Evolutionary conservation across 2,329 filamentous ascomycete species (phyloP).

Genomic region (Colletotrichum siamense): DNA sequence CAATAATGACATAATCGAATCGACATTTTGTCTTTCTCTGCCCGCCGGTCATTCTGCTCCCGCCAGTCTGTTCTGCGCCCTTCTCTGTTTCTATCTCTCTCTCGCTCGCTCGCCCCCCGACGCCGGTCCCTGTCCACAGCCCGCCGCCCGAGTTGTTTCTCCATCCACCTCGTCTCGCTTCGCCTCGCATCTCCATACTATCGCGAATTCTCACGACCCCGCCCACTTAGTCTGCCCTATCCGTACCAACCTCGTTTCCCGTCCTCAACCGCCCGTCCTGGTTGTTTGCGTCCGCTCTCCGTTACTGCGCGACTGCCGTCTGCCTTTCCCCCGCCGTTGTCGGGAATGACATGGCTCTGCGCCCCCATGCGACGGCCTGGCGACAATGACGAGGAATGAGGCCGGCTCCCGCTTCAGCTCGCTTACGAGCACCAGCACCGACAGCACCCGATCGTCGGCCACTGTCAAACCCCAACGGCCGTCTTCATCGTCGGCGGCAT

Average conservation of each 20-base stretch:
- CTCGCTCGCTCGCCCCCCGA: not conserved
- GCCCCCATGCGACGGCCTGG: constrained; percentile 33
- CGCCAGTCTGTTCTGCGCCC: not conserved
- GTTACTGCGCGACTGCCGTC: not conserved
- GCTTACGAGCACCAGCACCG: constrained; percentile 67
- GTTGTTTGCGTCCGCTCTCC: not conserved
- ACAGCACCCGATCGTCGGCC: constrained; percentile 70
- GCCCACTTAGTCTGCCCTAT: not conserved
- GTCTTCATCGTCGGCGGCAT: constrained; percentile 24
- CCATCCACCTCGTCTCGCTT: not conserved
- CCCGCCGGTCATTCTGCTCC: not conserved
- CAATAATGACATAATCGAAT: constrained; percentile 6
- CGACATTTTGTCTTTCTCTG: not conserved
- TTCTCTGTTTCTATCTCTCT: not conserved
- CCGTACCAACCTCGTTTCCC: not conserved
- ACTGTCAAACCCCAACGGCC: constrained; percentile 61
- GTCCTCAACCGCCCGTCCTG: not conserved
- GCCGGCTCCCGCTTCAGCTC: constrained; percentile 69
- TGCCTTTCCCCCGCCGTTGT: not conserved
- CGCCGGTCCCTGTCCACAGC: not conserved
- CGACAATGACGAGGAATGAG: constrained; percentile 74
- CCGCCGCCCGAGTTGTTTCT: not conserved
- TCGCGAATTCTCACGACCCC: not conserved
- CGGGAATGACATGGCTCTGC: constrained; percentile 22
- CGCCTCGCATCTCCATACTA: not conserved